phyloP scores from a whole-genome alignment of 2,329 filamentous ascomycete genomes.

The Colletotrichum horii region DNA sequence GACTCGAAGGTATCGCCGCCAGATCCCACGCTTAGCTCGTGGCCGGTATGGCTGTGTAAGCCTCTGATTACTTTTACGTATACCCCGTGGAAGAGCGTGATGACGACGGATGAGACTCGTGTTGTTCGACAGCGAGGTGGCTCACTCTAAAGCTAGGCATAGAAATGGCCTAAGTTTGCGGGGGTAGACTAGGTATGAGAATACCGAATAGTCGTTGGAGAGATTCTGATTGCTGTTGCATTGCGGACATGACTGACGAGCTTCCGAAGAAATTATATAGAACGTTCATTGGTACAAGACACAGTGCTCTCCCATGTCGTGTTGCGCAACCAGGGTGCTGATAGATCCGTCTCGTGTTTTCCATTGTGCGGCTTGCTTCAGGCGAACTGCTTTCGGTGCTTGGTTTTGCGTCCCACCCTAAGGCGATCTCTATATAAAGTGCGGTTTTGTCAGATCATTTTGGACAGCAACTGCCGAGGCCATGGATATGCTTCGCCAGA shows the following conservation, averaged over 20 bases:
- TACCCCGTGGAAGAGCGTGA: background rate
- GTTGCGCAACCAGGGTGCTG: background rate
- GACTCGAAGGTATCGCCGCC: background rate
- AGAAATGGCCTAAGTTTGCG: background rate
- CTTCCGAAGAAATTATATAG: background rate
- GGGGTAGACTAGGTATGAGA: background rate
- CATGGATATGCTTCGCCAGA: background rate
- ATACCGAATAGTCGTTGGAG: too few species aligned
- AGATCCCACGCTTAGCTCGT: background rate
- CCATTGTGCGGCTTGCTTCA: background rate
- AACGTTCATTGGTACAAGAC: rapidly evolving
- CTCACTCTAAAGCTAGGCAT: background rate
- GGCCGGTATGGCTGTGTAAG: too few species aligned
- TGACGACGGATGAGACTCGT: background rate
- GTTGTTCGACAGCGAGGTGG: background rate
- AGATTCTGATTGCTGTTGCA: background rate
- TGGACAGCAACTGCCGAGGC: background rate
- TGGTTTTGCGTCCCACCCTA: rapidly evolving
- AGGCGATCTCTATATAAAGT: rapidly evolving
- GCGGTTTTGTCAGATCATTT: background rate
- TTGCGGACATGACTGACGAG: background rate
- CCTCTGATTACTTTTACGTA: background rate
- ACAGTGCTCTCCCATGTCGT: background rate
- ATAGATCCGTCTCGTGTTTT: too few species aligned
- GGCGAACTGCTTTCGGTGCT: rapidly evolving